phyloP scores from a whole-genome alignment of 176 grass and related monocot genomes.

The Otatea glauca region DNA sequence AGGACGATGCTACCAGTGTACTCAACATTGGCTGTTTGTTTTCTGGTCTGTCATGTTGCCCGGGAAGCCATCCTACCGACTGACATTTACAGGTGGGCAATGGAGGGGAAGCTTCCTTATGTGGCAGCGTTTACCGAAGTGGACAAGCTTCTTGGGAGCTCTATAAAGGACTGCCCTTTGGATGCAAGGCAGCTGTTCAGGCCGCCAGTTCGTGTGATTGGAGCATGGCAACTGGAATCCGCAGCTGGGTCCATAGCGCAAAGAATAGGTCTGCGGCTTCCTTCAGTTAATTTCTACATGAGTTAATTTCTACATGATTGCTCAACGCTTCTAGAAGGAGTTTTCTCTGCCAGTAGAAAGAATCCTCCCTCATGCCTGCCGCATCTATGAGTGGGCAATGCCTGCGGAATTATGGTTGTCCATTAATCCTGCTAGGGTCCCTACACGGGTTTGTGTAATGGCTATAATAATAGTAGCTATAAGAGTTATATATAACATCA shows the following conservation, averaged over 20 bases:
- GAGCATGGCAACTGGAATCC: conserved; percentile 80
- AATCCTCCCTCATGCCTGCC: conserved; percentile 69
- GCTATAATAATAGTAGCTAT: conserved; percentile 76
- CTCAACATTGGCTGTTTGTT: conserved; percentile 76
- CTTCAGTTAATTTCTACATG: conserved; percentile 85
- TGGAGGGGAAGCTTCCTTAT: conserved; percentile 77
- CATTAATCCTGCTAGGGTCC: conserved; percentile 59
- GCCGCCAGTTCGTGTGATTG: conserved; percentile 63
- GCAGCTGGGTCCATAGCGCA: conserved; percentile 64
- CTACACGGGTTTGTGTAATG: conserved; percentile 83
- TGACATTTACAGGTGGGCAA: conserved; percentile 75
- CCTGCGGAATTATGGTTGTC: conserved; percentile 83
- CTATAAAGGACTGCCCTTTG: conserved; percentile 56
- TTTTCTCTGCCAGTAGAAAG: conserved; percentile 58
- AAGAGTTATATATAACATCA: conserved; percentile 72
- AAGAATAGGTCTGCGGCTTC: conserved; percentile 65
- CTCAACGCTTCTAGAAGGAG: conserved; percentile 66
- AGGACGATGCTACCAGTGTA: conserved; percentile 73
- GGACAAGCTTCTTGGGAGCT: conserved; percentile 60
- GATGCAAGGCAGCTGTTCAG: conserved; percentile 70
- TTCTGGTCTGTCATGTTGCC: conserved; percentile 75
- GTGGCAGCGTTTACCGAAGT: conserved; percentile 67
- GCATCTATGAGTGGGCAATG: conserved; percentile 77
- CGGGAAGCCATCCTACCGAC: conserved; percentile 71
- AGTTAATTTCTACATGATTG: conserved; percentile 82